phyloP scores from a whole-genome alignment of 2,329 filamentous ascomycete species.

The Macrophomina tecta region DNA sequence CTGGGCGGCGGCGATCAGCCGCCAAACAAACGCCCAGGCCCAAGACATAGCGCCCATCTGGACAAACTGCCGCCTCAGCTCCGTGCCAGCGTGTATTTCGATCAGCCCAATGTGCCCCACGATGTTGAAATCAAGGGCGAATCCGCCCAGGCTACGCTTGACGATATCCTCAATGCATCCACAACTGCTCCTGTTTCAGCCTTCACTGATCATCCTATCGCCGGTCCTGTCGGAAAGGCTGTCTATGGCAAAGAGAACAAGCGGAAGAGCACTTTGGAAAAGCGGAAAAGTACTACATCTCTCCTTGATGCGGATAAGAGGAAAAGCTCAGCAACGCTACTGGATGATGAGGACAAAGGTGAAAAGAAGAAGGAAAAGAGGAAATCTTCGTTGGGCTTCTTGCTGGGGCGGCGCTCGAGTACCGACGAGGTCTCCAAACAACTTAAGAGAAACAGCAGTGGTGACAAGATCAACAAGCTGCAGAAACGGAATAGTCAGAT shows the following conservation, averaged over 20 bases:
- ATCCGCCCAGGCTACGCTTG: conserved; percentile 86
- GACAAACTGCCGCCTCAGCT: conserved; percentile 78
- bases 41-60: conserved; percentile 43
- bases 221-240: conserved; percentile 75
- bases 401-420: conserved; percentile 45
- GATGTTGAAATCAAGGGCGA: conserved; percentile 69
- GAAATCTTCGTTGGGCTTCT: conserved; percentile 43
- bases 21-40: conserved; percentile 36
- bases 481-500: conserved; percentile 48
- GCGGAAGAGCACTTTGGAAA: conserved; percentile 45
- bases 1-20: conserved; percentile 37
- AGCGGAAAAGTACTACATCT: conserved; percentile 30
- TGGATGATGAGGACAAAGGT: conserved; percentile 30
- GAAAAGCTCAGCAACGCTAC: conserved; percentile 20
- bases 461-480: conserved; percentile 47
- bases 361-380: conserved; percentile 41
- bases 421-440: conserved; percentile 47
- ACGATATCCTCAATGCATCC: conserved; percentile 90
- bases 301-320: conserved; percentile 34
- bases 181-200: conserved; percentile 85
- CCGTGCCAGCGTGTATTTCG: conserved; percentile 90
- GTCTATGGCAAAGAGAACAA: conserved; percentile 66
- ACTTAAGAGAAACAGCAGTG: conserved; percentile 46
- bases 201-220: conserved; percentile 88
- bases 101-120: conserved; percentile 65